Conservation (phyloP, 2,329 filamentous ascomycete species). For the Lachnellula willkommii region DNA sequence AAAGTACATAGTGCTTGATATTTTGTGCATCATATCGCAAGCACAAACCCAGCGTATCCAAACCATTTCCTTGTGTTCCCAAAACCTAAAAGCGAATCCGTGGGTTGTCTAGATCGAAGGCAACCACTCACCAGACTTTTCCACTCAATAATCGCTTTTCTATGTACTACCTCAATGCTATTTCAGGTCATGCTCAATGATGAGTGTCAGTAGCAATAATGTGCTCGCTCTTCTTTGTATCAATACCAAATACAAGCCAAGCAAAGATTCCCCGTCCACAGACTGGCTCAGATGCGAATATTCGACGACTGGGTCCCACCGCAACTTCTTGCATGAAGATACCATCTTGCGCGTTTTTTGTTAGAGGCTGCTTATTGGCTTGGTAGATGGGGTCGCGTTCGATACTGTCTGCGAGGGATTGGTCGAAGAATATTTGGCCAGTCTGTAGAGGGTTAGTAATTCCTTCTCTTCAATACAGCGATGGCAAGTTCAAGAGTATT, state of each 20-base stretch:
- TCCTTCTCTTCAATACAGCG: neutral
- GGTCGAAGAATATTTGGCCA: constrained; percentile 60
- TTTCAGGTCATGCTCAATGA: neutral
- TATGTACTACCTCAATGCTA: neutral
- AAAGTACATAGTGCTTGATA: neutral
- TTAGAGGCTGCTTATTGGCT: constrained; percentile 41
- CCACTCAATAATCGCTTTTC: neutral
- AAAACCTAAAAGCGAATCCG: neutral
- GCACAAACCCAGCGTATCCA: neutral
- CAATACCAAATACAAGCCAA: constrained; percentile 49
- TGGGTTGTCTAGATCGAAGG: neutral
- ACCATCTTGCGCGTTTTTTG: constrained; percentile 43
- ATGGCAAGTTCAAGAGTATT: no score
- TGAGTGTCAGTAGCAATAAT: neutral
- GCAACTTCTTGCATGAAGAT: constrained; percentile 43
- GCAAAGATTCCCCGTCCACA: constrained; percentile 47
- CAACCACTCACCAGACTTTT: neutral
- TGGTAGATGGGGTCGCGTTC: constrained; percentile 43
- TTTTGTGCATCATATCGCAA: neutral
- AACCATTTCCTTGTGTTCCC: neutral
- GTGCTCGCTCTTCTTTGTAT: neutral
- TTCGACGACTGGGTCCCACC: constrained; percentile 47
- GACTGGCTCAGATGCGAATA: constrained; percentile 51
- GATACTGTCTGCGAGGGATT: constrained; percentile 48
- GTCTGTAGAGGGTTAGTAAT: constrained; percentile 24